These are phyloP conservation scores for Penicillium soppii DNA, from an alignment of 495 filamentous ascomycete genomes.

Conservation along the genomic window DNA sequence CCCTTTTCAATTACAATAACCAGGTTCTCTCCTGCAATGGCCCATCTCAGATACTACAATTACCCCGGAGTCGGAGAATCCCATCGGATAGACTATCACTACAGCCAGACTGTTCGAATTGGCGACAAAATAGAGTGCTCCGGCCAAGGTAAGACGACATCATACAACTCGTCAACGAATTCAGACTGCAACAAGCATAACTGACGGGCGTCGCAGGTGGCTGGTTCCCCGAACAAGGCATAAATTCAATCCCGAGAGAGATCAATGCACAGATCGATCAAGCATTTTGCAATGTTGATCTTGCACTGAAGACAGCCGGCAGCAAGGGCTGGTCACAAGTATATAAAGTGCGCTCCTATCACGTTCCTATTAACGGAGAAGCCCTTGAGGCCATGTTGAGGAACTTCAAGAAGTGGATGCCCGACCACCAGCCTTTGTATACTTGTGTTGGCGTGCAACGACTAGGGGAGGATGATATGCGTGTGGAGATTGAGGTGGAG, in stretches of 20 bases:
- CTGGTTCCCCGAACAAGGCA: too few species aligned
- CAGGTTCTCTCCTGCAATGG: too few species aligned
- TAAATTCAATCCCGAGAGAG: constrained; percentile 23
- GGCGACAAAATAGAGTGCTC: too few species aligned
- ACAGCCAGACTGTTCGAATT: too few species aligned
- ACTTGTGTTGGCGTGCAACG: constrained; percentile 45
- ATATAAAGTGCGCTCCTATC: constrained; percentile 50
- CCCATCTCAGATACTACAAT: too few species aligned
- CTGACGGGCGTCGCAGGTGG: too few species aligned
- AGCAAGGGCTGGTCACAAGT: constrained; percentile 60
- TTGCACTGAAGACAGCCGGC: constrained; percentile 46
- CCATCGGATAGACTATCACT: too few species aligned
- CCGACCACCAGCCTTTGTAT: constrained; percentile 50
- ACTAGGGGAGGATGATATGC: constrained; percentile 47
- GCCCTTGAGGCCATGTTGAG: constrained; percentile 39
- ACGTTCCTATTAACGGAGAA: constrained; percentile 40
- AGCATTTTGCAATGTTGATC: constrained; percentile 55
- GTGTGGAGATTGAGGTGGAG: constrained; percentile 57
- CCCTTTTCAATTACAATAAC: too few species aligned
- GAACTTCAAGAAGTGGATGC: constrained; percentile 51
- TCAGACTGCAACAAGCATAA: too few species aligned
- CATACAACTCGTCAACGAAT: too few species aligned
- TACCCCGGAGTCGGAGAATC: too few species aligned
- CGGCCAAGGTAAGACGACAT: too few species aligned
- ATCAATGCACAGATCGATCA: constrained; percentile 51